Evolutionary conservation across 75 land plant species (phyloP).

Genomic region (Cunninghamia lanceolata): DNA sequence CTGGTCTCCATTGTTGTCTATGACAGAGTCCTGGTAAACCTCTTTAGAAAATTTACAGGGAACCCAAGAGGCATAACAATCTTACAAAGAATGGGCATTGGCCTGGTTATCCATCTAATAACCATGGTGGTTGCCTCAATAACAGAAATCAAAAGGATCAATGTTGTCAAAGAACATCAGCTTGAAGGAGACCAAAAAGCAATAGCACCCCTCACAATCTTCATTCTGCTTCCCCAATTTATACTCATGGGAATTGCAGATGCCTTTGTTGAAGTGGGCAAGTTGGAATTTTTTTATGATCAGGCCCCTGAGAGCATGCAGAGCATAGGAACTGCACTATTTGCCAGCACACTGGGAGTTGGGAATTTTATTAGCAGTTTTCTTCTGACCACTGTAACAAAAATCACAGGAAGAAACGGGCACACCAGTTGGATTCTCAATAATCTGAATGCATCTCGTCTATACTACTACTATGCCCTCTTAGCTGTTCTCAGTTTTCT

Average conservation of each 20-base stretch:
- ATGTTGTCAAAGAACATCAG: constrained; percentile 8
- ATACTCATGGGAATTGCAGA: constrained; percentile 63
- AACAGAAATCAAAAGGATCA: constrained; percentile 22
- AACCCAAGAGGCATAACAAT: constrained; percentile 58
- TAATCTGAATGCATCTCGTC: constrained; percentile 28
- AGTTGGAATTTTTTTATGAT: constrained; percentile 80
- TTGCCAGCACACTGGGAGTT: constrained; percentile 35
- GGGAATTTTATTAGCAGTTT: constrained; percentile 64
- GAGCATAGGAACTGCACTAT: constrained; percentile 54
- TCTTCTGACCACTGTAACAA: constrained; percentile 43
- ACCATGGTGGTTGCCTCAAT: constrained; percentile 23
- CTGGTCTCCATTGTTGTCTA: constrained; percentile 45
- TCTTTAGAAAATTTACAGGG: constrained; percentile 26
- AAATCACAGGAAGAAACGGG: constrained; percentile 39
- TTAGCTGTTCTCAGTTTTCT: neutral
- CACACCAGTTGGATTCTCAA: constrained; percentile 69
- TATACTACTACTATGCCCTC: neutral
- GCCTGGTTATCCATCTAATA: constrained; percentile 33
- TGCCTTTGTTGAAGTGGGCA: constrained; percentile 53
- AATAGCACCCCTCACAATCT: constrained; percentile 48
- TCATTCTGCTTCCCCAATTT: constrained; percentile 65
- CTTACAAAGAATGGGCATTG: constrained; percentile 54
- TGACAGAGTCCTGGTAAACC: constrained; percentile 47
- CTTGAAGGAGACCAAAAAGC: constrained; percentile 13
- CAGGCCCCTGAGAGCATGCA: constrained; percentile 77